Evolutionary conservation across 2,329 filamentous ascomycete genomes (phyloP).

Genomic region (Sporothrix mexicana): DNA sequence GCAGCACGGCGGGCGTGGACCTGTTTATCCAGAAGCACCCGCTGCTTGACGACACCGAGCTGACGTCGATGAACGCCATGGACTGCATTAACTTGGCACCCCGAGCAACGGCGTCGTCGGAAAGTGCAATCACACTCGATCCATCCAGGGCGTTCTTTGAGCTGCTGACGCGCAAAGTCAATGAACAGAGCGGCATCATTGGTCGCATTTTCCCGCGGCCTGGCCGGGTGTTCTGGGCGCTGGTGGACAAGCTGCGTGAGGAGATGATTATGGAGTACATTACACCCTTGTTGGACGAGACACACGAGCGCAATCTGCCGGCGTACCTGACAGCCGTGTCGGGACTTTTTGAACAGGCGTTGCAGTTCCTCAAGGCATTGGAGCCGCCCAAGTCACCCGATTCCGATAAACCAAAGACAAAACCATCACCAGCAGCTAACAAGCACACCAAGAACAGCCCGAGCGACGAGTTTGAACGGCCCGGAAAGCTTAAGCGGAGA

Average conservation of each 20-base stretch:
- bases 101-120: conserved; percentile 34
- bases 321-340: conserved; percentile 86
- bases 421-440: conserved; percentile 1
- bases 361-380: conserved; percentile 76
- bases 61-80: conserved; percentile 70
- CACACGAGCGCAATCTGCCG: conserved; percentile 74
- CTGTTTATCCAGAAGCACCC: conserved; percentile 89
- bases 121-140: conserved; percentile 74
- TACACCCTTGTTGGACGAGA: conserved; percentile 83
- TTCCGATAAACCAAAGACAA: conserved; percentile 4
- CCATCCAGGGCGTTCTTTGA: conserved; percentile 85
- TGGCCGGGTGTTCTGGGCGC: conserved; percentile 72
- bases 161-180: conserved; percentile 73
- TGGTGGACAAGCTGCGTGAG: conserved; percentile 82
- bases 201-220: conserved; percentile 79
- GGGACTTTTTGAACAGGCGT: conserved; percentile 83
- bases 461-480: conserved; percentile 18
- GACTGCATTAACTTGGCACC: conserved; percentile 78
- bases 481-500: conserved; percentile 24
- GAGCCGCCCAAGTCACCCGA: conserved; percentile 65
- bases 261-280: conserved; percentile 87
- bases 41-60: conserved; percentile 74
- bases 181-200: conserved; percentile 81
- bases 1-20: conserved; percentile 77
- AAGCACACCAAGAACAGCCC: conserved; percentile 23